Evolutionary conservation across 2,329 filamentous ascomycete genomes (phyloP).

Genomic region (Exophiala alcalophila): DNA sequence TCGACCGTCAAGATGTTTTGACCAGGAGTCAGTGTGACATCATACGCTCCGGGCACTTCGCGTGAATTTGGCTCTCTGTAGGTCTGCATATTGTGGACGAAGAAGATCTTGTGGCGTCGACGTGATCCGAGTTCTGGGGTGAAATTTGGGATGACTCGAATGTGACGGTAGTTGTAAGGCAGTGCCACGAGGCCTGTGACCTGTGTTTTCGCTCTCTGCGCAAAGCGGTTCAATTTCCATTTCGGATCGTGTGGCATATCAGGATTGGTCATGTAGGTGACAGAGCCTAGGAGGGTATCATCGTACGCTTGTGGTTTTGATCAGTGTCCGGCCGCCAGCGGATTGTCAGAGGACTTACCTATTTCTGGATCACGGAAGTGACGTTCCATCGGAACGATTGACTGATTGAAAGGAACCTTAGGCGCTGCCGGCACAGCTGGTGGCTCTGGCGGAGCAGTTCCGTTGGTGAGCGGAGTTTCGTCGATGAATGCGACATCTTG

Average conservation of each 20-base stretch:
- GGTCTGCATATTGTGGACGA: constrained; percentile 23
- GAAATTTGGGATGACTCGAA: constrained; percentile 56
- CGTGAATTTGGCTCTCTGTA: constrained; percentile 34
- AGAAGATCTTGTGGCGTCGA: constrained; percentile 22
- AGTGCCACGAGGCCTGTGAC: constrained; percentile 72
- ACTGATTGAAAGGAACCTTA: constrained; percentile 32
- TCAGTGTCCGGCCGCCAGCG: not conserved
- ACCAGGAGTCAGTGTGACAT: constrained; percentile 67
- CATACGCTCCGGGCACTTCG: constrained; percentile 66
- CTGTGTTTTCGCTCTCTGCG: constrained; percentile 63
- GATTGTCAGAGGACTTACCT: constrained; percentile 39
- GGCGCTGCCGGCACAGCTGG: constrained; percentile 14
- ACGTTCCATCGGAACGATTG: constrained; percentile 42
- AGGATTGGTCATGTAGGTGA: constrained; percentile 66
- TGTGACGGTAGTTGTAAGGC: constrained; percentile 60
- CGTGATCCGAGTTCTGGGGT: constrained; percentile 21
- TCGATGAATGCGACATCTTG: constrained; percentile 21
- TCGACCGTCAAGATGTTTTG: constrained; percentile 78
- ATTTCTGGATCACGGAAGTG: constrained; percentile 46
- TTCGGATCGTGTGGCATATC: constrained; percentile 57
- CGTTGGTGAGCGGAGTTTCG: constrained; percentile 19
- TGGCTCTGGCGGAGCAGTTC: constrained; percentile 11
- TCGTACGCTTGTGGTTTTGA: constrained; percentile 35
- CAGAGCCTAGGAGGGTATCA: constrained; percentile 64
- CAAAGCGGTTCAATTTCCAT: constrained; percentile 62